phyloP scores from a whole-genome alignment of 805 yeast species.

The Candida insectalens region DNA sequence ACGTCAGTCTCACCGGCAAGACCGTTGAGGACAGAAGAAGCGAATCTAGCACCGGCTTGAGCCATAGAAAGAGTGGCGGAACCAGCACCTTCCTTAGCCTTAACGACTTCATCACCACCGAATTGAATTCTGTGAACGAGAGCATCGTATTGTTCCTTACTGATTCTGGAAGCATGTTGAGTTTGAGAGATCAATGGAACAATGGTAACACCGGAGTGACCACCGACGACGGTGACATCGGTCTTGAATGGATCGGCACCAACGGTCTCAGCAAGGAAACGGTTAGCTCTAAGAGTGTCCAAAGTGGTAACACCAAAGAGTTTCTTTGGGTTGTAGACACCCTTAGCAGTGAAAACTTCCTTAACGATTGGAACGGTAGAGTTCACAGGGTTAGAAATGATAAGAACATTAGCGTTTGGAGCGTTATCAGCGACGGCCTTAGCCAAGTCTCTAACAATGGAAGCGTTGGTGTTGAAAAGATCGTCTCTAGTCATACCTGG shows the following conservation, averaged over 20 bases:
- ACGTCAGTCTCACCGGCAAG: constrained; percentile 34
- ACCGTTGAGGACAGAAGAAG: constrained; percentile 54
- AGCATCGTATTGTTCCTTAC: constrained; percentile 54
- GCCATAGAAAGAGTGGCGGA: constrained; percentile 85
- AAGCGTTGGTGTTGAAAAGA: constrained; percentile 90
- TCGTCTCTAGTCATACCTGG: constrained; percentile 99
- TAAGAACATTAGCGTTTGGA: constrained; percentile 74
- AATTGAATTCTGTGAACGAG: constrained; percentile 86
- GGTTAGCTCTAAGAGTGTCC: constrained; percentile 82
- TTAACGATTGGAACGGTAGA: constrained; percentile 96
- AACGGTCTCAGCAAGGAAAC: constrained; percentile 63
- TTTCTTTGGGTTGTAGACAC: constrained; percentile 85
- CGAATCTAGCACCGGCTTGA: constrained; percentile 71
- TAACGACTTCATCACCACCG: constrained; percentile 85
- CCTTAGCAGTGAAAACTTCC: constrained; percentile 77
- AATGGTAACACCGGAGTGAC: constrained; percentile 95
- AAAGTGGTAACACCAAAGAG: constrained; percentile 94
- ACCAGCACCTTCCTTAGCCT: constrained; percentile 78
- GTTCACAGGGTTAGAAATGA: constrained; percentile 94
- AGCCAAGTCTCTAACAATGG: constrained; percentile 89
- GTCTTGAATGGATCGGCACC: constrained; percentile 71
- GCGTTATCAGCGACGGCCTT: constrained; percentile 70
- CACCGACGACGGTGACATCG: constrained; percentile 85
- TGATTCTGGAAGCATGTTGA: constrained; percentile 46
- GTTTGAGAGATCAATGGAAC: constrained; percentile 88